Percentiles rank a stretch among this genome's conserved stretches.
Conservation (phyloP, 2,329 filamentous ascomycete species). For the Aureobasidium uvarum region DNA sequence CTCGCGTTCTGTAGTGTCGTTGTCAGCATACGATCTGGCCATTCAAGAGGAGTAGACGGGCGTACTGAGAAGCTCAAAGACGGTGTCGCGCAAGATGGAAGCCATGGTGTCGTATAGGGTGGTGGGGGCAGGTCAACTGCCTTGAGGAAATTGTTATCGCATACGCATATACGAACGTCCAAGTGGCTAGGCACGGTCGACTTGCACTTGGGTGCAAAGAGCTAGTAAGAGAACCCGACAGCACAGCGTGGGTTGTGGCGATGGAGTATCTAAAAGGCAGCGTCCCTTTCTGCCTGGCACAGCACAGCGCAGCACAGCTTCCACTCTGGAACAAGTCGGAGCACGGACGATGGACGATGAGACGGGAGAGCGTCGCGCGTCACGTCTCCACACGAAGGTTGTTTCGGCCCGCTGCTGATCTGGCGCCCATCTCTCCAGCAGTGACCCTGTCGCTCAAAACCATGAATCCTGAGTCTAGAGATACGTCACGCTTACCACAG, state of each 20-base stretch:
- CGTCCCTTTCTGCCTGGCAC: conserved; percentile 12
- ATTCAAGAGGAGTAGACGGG: too few species aligned
- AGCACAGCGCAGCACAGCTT: neutral
- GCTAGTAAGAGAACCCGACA: neutral
- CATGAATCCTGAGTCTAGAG: neutral
- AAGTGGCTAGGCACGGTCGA: neutral
- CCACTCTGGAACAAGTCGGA: neutral
- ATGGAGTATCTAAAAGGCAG: neutral
- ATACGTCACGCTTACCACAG: conserved; percentile 5
- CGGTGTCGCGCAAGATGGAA: conserved; percentile 24
- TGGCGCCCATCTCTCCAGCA: neutral
- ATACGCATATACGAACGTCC: neutral
- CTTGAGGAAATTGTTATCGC: conserved; percentile 23
- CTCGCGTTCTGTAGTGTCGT: conserved; percentile 42
- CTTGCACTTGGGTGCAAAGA: neutral
- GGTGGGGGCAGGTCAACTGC: conserved; percentile 24
- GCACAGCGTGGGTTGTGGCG: neutral
- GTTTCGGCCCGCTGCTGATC: conserved; percentile 11
- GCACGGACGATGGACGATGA: neutral
- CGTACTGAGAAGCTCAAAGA: conserved; percentile 41
- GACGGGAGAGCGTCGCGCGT: conserved; percentile 13
- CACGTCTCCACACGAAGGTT: conserved; percentile 4
- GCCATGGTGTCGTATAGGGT: conserved; percentile 25
- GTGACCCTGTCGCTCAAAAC: neutral
- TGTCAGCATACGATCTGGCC: conserved; percentile 11